Evolutionary conservation across 495 filamentous ascomycete species (phyloP), one percentile per base, ranked within the genome.

Genomic region (Daldinia grandis): DNA sequence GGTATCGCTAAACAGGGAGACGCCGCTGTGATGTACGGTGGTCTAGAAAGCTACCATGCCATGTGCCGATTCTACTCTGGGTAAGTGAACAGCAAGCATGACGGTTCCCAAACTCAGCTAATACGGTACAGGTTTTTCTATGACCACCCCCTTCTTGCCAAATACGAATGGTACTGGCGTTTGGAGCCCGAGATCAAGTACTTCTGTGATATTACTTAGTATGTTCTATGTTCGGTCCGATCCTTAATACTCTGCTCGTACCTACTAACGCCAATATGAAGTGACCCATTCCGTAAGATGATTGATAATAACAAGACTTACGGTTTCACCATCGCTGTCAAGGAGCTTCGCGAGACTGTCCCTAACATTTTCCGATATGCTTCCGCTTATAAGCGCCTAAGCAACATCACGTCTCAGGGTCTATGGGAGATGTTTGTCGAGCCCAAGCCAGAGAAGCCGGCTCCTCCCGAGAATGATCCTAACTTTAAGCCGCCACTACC

Each of bases 131-230:
- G 94, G 40, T 93, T 94, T 81, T 99, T 99, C 83, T 99, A 97
- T 85, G 97, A 98, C 82, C 95, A 99, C 74, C 92, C 94, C 68
- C 88, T 98, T 24, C 87, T 99, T 38, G 85, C 90, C 74, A 97
- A 99, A 81, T 99, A 98, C 82, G 93, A 98, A 78, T 99, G 95
- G 95, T 99, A 99, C 83, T 99, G 95, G 95, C 93, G 95, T 51
- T 81, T 99, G 80, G 95, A 99, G 88, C 95, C 95, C 76, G 95
- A 99, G 80, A 98, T 99, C 90, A 98, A 95, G 84, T 99, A 98
- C 85, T 99, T 98, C 85, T 99, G 95, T 79, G 95, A 99, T 74
- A 97, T 99, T 69, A 99, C 95, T 66, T 99, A 99, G 94, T 98
- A 91, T 74, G 91, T 76, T 67, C n/a, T 98, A 91, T 74, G 91